A percentile compares a stretch with the other conserved stretches of the same genome.
These are phyloP conservation scores for Proliferodiscus dingleyae DNA, from an alignment of 2,329 filamentous ascomycete species.

Conservation along the genomic window DNA sequence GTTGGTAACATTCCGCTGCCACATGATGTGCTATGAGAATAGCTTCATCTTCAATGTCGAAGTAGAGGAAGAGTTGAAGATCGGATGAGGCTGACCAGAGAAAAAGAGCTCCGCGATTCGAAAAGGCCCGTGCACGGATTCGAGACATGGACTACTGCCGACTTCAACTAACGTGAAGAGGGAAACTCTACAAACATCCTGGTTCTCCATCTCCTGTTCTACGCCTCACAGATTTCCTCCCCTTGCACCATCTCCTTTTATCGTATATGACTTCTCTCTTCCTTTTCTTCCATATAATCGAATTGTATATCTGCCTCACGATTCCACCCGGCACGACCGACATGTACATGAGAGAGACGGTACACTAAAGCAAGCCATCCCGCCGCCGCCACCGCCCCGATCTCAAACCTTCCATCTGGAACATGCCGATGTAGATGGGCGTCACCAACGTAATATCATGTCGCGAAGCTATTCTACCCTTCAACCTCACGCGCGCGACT, in stretches of 20 bases:
- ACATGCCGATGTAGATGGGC: slow-evolving; percentile 6
- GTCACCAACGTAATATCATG: slow-evolving; percentile 21
- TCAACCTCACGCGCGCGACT: slow-evolving; percentile 60
- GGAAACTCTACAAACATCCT: too few relatives aligned
- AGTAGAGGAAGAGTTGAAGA: background rate
- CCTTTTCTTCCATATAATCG: too few relatives aligned
- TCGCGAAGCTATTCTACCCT: slow-evolving; percentile 27
- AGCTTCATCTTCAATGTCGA: slow-evolving; percentile 13
- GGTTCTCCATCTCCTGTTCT: too few relatives aligned
- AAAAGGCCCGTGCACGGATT: background rate
- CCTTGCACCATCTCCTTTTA: too few relatives aligned
- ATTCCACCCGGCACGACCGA: background rate
- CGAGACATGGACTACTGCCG: too few relatives aligned
- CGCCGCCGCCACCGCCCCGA: background rate
- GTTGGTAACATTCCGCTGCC: slow-evolving; percentile 8
- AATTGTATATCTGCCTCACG: slow-evolving; percentile 3
- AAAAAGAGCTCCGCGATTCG: background rate
- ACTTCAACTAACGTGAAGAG: too few relatives aligned
- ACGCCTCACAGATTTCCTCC: too few relatives aligned
- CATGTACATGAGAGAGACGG: slow-evolving; percentile 6
- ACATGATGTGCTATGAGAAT: slow-evolving; percentile 15
- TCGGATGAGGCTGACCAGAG: background rate
- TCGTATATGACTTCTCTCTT: too few relatives aligned
- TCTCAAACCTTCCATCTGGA: too few relatives aligned
- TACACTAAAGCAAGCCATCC: slow-evolving; percentile 1